These are phyloP conservation scores for Vicia faba DNA, from an alignment of 306 rosid species.

Conservation along the genomic window DNA sequence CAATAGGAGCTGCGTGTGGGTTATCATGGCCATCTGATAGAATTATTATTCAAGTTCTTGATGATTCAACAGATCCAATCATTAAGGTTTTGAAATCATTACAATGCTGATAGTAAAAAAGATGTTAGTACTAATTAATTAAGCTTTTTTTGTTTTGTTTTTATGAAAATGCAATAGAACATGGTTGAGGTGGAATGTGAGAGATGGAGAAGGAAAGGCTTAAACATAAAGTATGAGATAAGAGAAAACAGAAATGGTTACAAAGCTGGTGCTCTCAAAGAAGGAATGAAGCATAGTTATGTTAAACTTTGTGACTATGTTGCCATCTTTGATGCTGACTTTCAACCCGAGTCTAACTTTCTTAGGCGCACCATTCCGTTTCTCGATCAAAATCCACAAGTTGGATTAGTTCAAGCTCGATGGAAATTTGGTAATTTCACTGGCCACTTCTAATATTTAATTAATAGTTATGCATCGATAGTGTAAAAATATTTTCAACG, in stretches of 20 bases:
- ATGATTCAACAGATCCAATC: constrained; percentile 69
- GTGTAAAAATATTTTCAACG: not conserved
- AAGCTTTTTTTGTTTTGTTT: constrained; percentile 4
- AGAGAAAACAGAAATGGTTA: constrained; percentile 83
- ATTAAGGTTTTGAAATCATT: constrained; percentile 58
- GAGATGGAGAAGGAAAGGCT: constrained; percentile 82
- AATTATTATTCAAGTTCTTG: constrained; percentile 75
- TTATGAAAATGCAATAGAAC: constrained; percentile 45
- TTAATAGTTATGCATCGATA: not conserved
- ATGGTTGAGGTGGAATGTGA: constrained; percentile 76
- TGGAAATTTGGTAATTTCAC: constrained; percentile 75
- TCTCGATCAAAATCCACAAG: constrained; percentile 59
- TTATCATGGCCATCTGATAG: constrained; percentile 73
- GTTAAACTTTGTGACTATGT: constrained; percentile 81
- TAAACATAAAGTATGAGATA: constrained; percentile 85
- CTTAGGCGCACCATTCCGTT: constrained; percentile 76
- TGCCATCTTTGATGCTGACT: constrained; percentile 91
- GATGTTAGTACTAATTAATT: not conserved
- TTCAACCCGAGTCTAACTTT: constrained; percentile 88
- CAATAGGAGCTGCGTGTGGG: constrained; percentile 73
- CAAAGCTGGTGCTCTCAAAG: constrained; percentile 91
- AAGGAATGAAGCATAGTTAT: constrained; percentile 88
- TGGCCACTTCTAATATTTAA: not conserved
- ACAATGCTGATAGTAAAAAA: constrained; percentile 16
- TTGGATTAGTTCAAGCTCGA: constrained; percentile 88